A percentile compares a stretch with the other conserved stretches of the same genome.
phyloP scores from a whole-genome alignment of 192 early-diverging fungal genomes.

The Entomortierella parvispora region DNA sequence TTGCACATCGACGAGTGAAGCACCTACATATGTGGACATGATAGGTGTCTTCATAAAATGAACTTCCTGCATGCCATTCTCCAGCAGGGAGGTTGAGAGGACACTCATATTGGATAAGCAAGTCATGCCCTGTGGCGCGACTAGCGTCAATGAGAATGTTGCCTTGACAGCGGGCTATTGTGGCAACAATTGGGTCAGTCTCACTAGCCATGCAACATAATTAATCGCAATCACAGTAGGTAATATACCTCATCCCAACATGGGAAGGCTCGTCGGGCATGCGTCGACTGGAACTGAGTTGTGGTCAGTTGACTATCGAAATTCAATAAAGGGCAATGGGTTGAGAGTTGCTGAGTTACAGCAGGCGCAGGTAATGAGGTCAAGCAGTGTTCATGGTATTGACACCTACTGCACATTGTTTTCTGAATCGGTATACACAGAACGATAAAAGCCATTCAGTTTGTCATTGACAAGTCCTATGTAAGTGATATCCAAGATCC shows the following conservation, averaged over 20 bases:
- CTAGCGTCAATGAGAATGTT: slow-evolving; percentile 60
- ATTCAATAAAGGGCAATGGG: neutral
- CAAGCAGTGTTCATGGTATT: neutral
- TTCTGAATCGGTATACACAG: slow-evolving; percentile 72
- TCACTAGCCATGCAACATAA: slow-evolving; percentile 1
- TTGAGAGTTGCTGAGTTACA: neutral
- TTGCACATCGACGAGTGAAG: neutral
- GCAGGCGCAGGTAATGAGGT: neutral
- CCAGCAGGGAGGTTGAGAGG: slow-evolving; percentile 23
- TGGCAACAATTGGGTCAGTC: neutral
- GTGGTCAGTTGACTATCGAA: slow-evolving; percentile 79
- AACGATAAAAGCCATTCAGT: slow-evolving; percentile 90
- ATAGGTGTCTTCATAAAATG: slow-evolving; percentile 50
- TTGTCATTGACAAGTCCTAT: slow-evolving; percentile 73
- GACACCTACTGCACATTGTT: slow-evolving; percentile 60
- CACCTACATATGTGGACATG: slow-evolving; percentile 51
- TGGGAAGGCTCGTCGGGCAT: slow-evolving; percentile 91
- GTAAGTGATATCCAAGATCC: slow-evolving; percentile 62
- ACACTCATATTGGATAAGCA: slow-evolving; percentile 67
- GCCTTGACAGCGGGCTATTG: slow-evolving; percentile 66
- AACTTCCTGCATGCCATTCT: slow-evolving; percentile 46
- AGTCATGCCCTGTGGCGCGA: slow-evolving; percentile 43
- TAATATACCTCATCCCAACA: slow-evolving; percentile 89
- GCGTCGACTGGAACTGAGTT: slow-evolving; percentile 96
- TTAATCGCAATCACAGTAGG: slow-evolving; percentile 16